These are phyloP conservation scores for Penicillium sp. DNA, from an alignment of 2,329 filamentous ascomycete species.

Conservation along the genomic window DNA sequence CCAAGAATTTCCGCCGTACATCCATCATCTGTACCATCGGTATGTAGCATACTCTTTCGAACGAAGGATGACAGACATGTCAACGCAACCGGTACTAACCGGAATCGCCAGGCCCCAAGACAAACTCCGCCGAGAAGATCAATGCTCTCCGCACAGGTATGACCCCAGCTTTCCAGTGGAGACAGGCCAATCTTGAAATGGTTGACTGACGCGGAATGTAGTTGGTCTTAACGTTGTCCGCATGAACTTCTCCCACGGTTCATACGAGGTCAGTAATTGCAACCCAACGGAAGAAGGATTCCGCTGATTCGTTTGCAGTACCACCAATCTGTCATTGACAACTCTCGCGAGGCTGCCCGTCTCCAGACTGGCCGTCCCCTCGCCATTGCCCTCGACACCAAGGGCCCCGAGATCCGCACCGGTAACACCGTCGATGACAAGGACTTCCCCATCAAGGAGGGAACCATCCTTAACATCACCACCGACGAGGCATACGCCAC, in stretches of 20 bases:
- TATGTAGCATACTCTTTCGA: constrained; percentile 40
- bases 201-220: constrained; percentile 28
- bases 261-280: constrained; percentile 64
- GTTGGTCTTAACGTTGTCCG: constrained; percentile 96
- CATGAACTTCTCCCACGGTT: constrained; percentile 99
- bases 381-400: constrained; percentile 88
- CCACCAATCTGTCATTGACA: constrained; percentile 97
- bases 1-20: constrained; percentile 89
- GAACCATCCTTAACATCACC: constrained; percentile 89
- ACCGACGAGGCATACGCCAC: constrained; percentile 92
- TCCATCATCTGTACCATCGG: constrained; percentile 99
- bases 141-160: constrained; percentile 79
- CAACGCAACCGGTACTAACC: constrained; percentile 21
- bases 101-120: constrained; percentile 73
- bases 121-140: constrained; percentile 96
- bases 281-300: background rate
- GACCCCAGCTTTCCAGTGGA: constrained; percentile 13
- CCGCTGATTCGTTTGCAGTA: constrained; percentile 58
- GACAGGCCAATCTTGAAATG: constrained; percentile 9
- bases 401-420: constrained; percentile 85
- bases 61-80: background rate
- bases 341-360: constrained; percentile 84
- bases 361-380: constrained; percentile 78
- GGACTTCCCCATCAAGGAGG: constrained; percentile 79
- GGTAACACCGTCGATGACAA: constrained; percentile 70